Base-by-base conservation (phyloP, 2,329 filamentous ascomycete species). In the Talaromyces sp. region DNA sequence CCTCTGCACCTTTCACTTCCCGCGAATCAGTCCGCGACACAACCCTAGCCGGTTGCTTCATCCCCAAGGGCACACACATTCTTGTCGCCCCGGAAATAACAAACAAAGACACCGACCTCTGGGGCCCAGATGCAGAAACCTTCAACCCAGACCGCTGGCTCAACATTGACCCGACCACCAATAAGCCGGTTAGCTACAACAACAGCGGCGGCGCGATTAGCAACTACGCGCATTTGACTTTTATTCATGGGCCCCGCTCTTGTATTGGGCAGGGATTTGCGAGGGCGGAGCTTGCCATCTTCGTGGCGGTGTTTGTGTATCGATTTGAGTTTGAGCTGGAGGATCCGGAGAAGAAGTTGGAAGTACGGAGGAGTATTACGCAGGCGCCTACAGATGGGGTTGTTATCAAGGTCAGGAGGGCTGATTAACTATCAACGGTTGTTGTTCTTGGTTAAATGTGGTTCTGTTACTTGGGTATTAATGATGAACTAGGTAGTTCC, bases 101-200 rank as follows among this genome's bases (percentile, higher is more conserved):
- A 72, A 96, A 97, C 81, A 86, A 85, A 31, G 86, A 86, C 68
- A 81, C 80, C 49, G 78, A 81, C 2, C 81, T 93, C 10, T 97
- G 93, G 93, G 93, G 93, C 0, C 75, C 82, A 0, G 90, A 94
- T 70, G 92, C 92, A 0, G 78, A 79, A 35, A 81, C 86, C 56
- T 97, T 97, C 82, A 86, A 91, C 63, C 93, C 93, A 0, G 92
- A 93, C 22, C 83, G 91, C 19, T 93, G 91, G 89, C 81, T 89
- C 73, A 83, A 80, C 7, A 72, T 75, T 1, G 79, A 77, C 0
- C 35, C 56, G 19, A 22, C 22, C 37, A 59, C 33, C 56, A 37
- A 37, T 8, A 72, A 71, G 33, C 81, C 81, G 4, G 15, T 22
- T 2, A 62, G 45, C 25, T 45, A 56, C 49, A 66, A 65, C 33